Conservation (phyloP, 2,329 filamentous ascomycete species). For the Cercospora sp. region DNA sequence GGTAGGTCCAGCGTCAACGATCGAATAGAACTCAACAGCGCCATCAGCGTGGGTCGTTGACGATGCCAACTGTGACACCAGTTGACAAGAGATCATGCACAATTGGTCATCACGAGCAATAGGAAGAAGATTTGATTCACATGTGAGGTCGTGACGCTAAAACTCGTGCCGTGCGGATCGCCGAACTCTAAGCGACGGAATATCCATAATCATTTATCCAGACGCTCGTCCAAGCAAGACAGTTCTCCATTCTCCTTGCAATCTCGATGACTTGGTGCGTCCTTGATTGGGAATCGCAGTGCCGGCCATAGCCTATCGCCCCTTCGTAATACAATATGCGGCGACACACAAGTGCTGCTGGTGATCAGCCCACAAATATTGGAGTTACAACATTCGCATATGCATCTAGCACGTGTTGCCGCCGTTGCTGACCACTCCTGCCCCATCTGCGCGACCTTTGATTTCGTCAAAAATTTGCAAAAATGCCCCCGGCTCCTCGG, state of each 20-base stretch:
- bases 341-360: neutral
- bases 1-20: conserved; percentile 64
- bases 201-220: conserved; percentile 1
- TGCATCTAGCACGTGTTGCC: conserved; percentile 23
- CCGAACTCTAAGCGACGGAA: conserved; percentile 10
- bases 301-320: conserved; percentile 4
- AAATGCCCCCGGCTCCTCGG: conserved; percentile 69
- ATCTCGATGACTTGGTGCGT: neutral
- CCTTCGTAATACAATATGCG: neutral
- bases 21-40: conserved; percentile 44
- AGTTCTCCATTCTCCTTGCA: neutral
- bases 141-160: conserved; percentile 11
- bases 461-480: conserved; percentile 64
- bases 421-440: conserved; percentile 16
- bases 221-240: neutral
- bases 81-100: neutral
- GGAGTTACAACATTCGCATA: neutral
- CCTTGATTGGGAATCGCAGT: conserved; percentile 3
- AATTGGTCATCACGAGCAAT: neutral
- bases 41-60: conserved; percentile 24
- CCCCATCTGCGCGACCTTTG: conserved; percentile 41
- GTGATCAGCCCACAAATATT: neutral
- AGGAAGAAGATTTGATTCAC: conserved; percentile 5
- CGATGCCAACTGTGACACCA: neutral
- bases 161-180: conserved; percentile 6